Evolutionary conservation across 2,329 filamentous ascomycete genomes (phyloP), one percentile per base, ranked within the genome.

Genomic region (Trichoderma cornu-damae): DNA sequence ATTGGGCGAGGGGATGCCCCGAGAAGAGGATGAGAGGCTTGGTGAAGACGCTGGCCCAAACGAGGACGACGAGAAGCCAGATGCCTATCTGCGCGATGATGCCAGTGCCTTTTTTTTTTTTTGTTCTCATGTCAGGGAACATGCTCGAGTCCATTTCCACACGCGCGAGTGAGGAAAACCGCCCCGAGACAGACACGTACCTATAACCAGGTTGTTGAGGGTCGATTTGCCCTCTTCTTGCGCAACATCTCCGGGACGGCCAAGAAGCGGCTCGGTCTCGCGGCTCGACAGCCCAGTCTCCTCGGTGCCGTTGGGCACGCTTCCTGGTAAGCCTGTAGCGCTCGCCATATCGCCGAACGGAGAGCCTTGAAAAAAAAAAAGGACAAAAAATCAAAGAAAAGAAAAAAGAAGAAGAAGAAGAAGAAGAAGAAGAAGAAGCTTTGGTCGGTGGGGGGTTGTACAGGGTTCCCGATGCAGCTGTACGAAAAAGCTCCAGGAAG

Each of bases 21-120:
- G 90, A 91, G 80, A 97, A 96, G 65, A 96, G 84, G 37, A 89
- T 88, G 61, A 95, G 69, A 28, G 76, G 72, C 56, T 86, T 78
- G 40, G 84, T 81, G 68, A 96, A 83, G 62, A 96, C 82, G 57
- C 82, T 82, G 44, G 83, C 82, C 90, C 90, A 96, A 63, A 96
- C 79, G 57, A 93, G 82, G 34, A 83, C 82, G 48, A 85, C 77
- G 61, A 96, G 82, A 62, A 96, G 82, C 73, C 90, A 76, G 56
- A 86, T 82, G 57, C 90, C 93, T 42, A 83, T 80, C 73, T 96
- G 91, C 38, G 90, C 89, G 60, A 96, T 73, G 60, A 87, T 79
- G 57, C 84, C 93, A 14, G 91, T 96, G 61, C 90, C 91, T 94
- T 35, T 32, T 12, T 18, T 46, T 14, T n/a, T 35, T 32, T 12